A percentile compares a stretch with the other conserved stretches of the same genome.
phyloP scores from a whole-genome alignment of 805 yeast genomes.

The Wickerhamiella azyma region DNA sequence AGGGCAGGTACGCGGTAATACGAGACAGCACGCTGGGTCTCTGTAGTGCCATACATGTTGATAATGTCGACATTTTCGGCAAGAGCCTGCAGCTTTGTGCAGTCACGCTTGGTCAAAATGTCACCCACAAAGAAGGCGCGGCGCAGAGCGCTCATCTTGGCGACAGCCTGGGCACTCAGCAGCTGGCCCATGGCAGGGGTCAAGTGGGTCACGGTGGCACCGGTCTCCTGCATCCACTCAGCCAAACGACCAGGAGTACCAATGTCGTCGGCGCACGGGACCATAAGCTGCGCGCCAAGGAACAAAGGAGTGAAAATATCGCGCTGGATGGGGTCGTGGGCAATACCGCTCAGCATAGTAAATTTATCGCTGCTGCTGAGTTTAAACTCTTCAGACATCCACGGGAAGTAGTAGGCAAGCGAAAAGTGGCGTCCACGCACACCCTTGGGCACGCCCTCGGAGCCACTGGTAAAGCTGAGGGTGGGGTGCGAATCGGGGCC shows the following conservation, averaged over 20 bases:
- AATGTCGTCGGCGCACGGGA: constrained; percentile 93
- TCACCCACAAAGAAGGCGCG: constrained; percentile 99
- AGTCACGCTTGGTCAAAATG: constrained; percentile 91
- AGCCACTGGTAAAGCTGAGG: constrained; percentile 89
- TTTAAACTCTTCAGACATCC: constrained; percentile 88
- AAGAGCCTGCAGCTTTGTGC: constrained; percentile 78
- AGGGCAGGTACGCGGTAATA: constrained; percentile 78
- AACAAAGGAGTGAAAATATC: constrained; percentile 97
- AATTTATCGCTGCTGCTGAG: constrained; percentile 70
- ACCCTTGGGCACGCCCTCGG: constrained; percentile 98
- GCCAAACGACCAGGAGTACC: constrained; percentile 98
- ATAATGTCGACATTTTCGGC: constrained; percentile 84
- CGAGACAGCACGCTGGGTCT: constrained; percentile 96
- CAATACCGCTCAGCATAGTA: constrained; percentile 97
- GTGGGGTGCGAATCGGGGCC: constrained; percentile 99
- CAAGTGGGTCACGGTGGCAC: constrained; percentile 91
- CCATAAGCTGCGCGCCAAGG: constrained; percentile 82
- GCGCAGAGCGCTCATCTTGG: constrained; percentile 71
- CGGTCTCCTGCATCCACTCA: constrained; percentile 86
- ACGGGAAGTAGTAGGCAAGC: constrained; percentile 91
- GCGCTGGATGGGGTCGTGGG: constrained; percentile 98
- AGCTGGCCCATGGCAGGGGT: constrained; percentile 99
- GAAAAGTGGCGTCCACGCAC: constrained; percentile 96
- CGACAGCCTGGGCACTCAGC: constrained; percentile 85
- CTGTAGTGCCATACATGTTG: constrained; percentile 99